Conservation (phyloP, 495 filamentous ascomycete genomes). For the Lichenothelia convexa region DNA sequence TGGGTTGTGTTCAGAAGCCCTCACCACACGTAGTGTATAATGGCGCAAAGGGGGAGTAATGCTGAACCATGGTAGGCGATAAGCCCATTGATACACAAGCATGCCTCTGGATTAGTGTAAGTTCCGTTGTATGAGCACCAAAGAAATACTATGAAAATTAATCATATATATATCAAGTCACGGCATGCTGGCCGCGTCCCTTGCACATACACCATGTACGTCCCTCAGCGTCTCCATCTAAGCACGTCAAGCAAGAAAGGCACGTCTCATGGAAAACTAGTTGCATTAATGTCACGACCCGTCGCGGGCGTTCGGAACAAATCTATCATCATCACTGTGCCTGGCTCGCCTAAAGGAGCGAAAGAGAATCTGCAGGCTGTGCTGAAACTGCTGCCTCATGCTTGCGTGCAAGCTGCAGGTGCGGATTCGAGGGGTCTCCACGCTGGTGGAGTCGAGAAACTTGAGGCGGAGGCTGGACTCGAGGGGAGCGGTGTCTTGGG, state of each 20-base stretch:
- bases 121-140: constrained; percentile 13
- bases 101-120: constrained; percentile 76
- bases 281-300: constrained; percentile 94
- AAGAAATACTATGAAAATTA: constrained; percentile 2
- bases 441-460: constrained; percentile 57
- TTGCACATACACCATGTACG: constrained; percentile 78
- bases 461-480: constrained; percentile 71
- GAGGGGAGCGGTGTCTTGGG: background rate
- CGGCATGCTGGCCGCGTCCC: constrained; percentile 77
- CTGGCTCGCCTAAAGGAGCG: constrained; percentile 92
- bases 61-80: constrained; percentile 49
- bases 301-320: constrained; percentile 76
- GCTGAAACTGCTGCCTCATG: constrained; percentile 81
- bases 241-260: too few species aligned
- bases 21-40: too few species aligned
- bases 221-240: constrained; percentile 1
- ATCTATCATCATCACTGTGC: constrained; percentile 75
- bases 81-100: constrained; percentile 59
- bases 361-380: constrained; percentile 84
- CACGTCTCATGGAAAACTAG: constrained; percentile 30
- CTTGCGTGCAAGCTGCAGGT: constrained; percentile 75
- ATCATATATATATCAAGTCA: constrained; percentile 37
- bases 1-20: background rate
- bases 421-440: constrained; percentile 67
- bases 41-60: constrained; percentile 1